Conservation (phyloP, 1,139 yeast genomes). For the Eremothecium sinecaudum region DNA sequence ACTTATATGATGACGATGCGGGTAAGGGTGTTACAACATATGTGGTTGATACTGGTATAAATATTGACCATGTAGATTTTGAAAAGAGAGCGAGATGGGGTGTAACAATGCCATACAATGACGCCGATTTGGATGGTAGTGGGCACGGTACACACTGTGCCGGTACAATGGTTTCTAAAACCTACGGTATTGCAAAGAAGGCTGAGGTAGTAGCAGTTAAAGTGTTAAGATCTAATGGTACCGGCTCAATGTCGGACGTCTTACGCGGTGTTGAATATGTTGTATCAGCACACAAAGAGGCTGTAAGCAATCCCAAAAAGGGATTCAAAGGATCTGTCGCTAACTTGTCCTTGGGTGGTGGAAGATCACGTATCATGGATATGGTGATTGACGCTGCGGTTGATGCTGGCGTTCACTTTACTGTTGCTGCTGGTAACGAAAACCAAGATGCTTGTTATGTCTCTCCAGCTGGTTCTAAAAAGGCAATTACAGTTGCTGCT, state of each 20-base stretch:
- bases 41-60: conserved; percentile 88
- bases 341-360: conserved; percentile 87
- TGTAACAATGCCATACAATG: conserved; percentile 76
- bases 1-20: conserved; percentile 71
- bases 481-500: conserved; percentile 77
- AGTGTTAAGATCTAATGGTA: conserved; percentile 67
- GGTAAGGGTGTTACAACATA: conserved; percentile 89
- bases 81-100: conserved; percentile 95
- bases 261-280: conserved; percentile 75
- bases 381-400: conserved; percentile 79
- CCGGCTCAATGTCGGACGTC: conserved; percentile 74
- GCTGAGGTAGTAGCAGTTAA: conserved; percentile 69
- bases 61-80: conserved; percentile 70
- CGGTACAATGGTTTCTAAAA: conserved; percentile 67
- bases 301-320: conserved; percentile 46
- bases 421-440: conserved; percentile 87
- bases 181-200: conserved; percentile 72
- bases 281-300: conserved; percentile 51
- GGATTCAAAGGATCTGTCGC: conserved; percentile 82
- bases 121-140: conserved; percentile 77
- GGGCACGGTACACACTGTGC: conserved; percentile 90
- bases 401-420: conserved; percentile 69
- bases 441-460: conserved; percentile 76
- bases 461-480: conserved; percentile 72
- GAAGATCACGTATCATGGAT: conserved; percentile 72